Evolutionary conservation across 768 basidiomycete genomes (phyloP), one percentile per base, ranked within the genome.

Genomic region (Russula lepida): DNA sequence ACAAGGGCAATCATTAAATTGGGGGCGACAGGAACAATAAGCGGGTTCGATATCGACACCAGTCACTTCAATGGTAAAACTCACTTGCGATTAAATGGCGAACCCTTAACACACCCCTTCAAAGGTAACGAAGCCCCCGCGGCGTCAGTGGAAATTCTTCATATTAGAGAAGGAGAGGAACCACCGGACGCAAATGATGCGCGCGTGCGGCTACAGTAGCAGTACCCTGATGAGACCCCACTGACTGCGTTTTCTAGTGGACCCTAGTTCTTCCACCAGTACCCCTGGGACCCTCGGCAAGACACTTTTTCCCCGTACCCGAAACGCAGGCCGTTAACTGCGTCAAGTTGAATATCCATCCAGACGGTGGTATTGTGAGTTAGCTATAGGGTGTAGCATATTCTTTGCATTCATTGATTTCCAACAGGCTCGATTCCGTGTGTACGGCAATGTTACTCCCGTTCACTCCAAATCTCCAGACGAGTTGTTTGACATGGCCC

Each of bases 291-390:
- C 95, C 97, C 8, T 84, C 80, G 64, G 85, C 88, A n/a, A 80
- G 87, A 56, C 97, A 99, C 71, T 78, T 98, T 35, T 98, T 98
- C 79, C 81, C 81, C 61, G 78, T 94, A 44, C 70, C 83, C 17
- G 70, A 76, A 13, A 81, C 82, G 0, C 58, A 70, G 2, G 69
- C 73, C 13, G 78, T 81, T 59, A 95, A 86, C 64, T 89, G 88
- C 72, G 85, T 99, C 60, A 97, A 91, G 73, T 83, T 99, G 25
- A 85, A 88, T 66, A 94, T 95, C 83, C 92, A 93, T 74, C 97
- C 97, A 3, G 97, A 99, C 68, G 97, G 97, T 43, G 97, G 97
- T 3, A 93, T 98, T 70, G 94, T 93, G 69, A 75, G 87, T 77
- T 46, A 53, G 19, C 30, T 50, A 50, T 58, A 25, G 64, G 60